Evolutionary conservation across 2,329 filamentous ascomycete species (phyloP), one percentile per base, ranked within the genome.

Genomic region (Fusarium piperis): DNA sequence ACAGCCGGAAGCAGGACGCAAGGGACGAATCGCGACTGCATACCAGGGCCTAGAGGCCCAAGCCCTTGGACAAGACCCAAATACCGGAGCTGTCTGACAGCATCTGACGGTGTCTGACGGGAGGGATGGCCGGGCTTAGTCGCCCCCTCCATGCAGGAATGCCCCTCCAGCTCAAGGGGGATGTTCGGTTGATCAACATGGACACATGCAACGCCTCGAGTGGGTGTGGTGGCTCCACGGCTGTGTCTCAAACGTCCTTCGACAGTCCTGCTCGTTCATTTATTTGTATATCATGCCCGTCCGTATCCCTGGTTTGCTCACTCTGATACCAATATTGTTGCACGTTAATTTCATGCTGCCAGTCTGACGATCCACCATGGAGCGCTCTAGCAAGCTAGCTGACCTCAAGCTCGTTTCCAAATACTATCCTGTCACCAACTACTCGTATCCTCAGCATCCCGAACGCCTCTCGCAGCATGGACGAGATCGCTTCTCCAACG

Each of bases 351-450:
- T 74, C 48, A 60, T 70, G 62, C 65, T 72, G 56, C 60, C 39
- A 67, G 41, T 63, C 57, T 66, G 62, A 68, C 62, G 67, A 63
- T 67, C 75, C 67, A 77, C 59, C 69, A 83, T 83, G 81, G 81
- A 84, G 69, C 76, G 73, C 60, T 71, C 78, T 48, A 79, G 77
- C 72, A 80, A 79, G 66, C 75, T 82, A 59, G 80, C 79, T 32
- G 78, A 81, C 71, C 77, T 82, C 65, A 80, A 80, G 61, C 79
- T 83, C 55, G 81, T 82, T 30, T 79, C 81, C 18, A 83, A 82
- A 66, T 81, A 81, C 59, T 79, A 80, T 60, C 79, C 81, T 38
- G 78, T 82, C 59, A 78, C 80, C 68, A 84, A 83, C 75, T 83
- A 82, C 67, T 83, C 82, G 9, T 83, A 82, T 63, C 82, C 82